Evolutionary conservation across 2,329 filamentous ascomycete genomes (phyloP), one percentile per base, ranked within the genome.

Genomic region (Cladosporium colombiae): DNA sequence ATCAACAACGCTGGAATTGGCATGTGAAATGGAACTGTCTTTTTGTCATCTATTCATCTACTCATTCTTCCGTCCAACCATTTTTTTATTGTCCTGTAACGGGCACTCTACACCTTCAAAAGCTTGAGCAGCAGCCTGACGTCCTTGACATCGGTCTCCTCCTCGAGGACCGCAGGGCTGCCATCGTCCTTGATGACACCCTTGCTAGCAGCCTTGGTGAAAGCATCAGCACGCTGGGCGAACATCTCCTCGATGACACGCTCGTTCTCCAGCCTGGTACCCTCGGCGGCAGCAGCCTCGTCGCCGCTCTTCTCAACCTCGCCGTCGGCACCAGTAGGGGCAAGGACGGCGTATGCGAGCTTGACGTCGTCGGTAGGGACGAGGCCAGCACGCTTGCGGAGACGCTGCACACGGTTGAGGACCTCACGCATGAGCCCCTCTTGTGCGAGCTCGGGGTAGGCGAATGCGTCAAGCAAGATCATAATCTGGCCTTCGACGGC

Each of bases 341-440:
- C 85, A 58, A 96, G 80, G 5, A 98, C 88, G 66, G 84, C 85
- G 81, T 97, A 98, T 78, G 96, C 91, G 91, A 99, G 97, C 81
- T 90, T 91, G 68, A 99, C 89, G 75, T 98, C 95, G 75, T 99
- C 95, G 0, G 94, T 98, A 1, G 93, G 88, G 69, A 93, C 88
- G 62, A 99, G 83, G 0, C 92, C 92, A 8, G 93, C 93, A 82
- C 95, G 95, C 86, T 99, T 99, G 70, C 95, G 89, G 68, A 98
- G 83, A 71, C 91, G 87, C 81, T 99, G 95, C 25, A 99, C 91
- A 49, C 94, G 89, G 78, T 96, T 91, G 82, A 99, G 91, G 70
- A 99, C 90, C 79, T 98, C 95, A 73, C 95, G 86, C 1, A 91
- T 94, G 63, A 99, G 80, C 64, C 93, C 95, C 78, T 98, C 93